phyloP scores from a whole-genome alignment of 2,329 filamentous ascomycete species.

The Coniochaeta sp. region DNA sequence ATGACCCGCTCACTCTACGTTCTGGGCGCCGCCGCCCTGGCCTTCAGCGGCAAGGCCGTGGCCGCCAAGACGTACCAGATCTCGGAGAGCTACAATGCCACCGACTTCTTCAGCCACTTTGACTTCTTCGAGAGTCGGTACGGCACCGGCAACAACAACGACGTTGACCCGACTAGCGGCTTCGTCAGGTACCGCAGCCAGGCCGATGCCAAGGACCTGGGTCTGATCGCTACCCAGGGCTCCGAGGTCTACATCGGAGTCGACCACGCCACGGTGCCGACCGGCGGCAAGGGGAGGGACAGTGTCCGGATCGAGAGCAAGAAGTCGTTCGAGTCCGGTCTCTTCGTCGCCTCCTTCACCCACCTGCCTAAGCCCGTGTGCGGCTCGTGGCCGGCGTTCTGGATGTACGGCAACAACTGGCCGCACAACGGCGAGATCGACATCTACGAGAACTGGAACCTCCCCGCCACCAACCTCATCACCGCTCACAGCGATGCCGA shows the following conservation, averaged over 20 bases:
- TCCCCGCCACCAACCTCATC: conserved; percentile 45
- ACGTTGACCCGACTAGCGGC: conserved; percentile 54
- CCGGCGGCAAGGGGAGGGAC: conserved; percentile 21
- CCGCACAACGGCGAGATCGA: conserved; percentile 59
- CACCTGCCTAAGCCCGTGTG: conserved; percentile 62
- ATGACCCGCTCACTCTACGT: conserved; percentile 35
- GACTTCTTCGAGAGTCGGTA: conserved; percentile 26
- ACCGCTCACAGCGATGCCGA: conserved; percentile 46
- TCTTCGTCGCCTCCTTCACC: conserved; percentile 62
- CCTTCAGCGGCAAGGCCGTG: conserved; percentile 21
- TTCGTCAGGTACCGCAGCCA: conserved; percentile 49
- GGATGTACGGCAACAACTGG: conserved; percentile 48
- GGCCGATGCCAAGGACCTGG: conserved; percentile 24
- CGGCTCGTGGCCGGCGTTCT: conserved; percentile 67
- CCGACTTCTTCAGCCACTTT: conserved; percentile 43
- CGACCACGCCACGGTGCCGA: not conserved
- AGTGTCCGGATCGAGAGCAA: conserved; percentile 62
- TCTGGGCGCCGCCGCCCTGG: conserved; percentile 30
- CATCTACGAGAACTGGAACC: conserved; percentile 61
- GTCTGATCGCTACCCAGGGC: conserved; percentile 21
- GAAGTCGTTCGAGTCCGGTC: conserved; percentile 54
- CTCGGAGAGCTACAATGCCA: conserved; percentile 30
- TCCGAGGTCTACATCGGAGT: conserved; percentile 3
- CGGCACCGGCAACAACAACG: conserved; percentile 12
- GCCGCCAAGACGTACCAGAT: conserved; percentile 28